Percentiles rank a stretch among this genome's conserved stretches.
These are phyloP conservation scores for Deinandra increscens DNA, from an alignment of 129 eudicot genomes.

Conservation along the genomic window DNA sequence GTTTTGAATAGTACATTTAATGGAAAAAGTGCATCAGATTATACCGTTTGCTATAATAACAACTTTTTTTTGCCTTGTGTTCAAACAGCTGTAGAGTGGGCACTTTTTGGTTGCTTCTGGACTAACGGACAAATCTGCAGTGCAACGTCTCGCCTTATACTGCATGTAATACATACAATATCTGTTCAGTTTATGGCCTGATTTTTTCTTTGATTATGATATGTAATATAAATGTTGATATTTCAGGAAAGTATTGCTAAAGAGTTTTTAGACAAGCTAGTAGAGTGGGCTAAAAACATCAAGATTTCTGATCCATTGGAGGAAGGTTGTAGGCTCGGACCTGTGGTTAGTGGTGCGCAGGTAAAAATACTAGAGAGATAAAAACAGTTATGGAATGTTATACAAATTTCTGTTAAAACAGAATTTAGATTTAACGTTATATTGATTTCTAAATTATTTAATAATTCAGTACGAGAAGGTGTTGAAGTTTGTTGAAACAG, in stretches of 20 bases:
- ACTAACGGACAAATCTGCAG: constrained; percentile 99
- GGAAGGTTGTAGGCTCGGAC: constrained; percentile 97
- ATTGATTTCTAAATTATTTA: neutral
- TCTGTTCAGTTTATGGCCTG: neutral
- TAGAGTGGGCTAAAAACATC: constrained; percentile 82
- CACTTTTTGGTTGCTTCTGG: constrained; percentile 98
- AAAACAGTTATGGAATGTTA: neutral
- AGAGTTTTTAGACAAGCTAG: constrained; percentile 75
- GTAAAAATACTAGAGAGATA: constrained; percentile 32
- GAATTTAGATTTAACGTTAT: neutral
- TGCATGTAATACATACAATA: constrained; percentile 53
- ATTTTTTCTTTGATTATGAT: neutral
- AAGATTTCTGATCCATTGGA: constrained; percentile 91
- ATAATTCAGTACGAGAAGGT: constrained; percentile 78
- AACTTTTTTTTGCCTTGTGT: constrained; percentile 6
- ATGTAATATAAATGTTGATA: constrained; percentile 9
- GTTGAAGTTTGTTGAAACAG: constrained; percentile 72
- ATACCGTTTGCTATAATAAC: neutral
- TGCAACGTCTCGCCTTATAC: constrained; percentile 92
- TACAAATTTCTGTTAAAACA: neutral
- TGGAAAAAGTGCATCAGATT: neutral
- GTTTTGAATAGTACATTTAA: constrained; percentile 4
- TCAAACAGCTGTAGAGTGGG: constrained; percentile 92
- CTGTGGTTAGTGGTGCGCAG: constrained; percentile 91
- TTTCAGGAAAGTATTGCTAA: constrained; percentile 85